Evolutionary conservation across 768 basidiomycete genomes (phyloP).

Genomic region (Pluteus cervinus): DNA sequence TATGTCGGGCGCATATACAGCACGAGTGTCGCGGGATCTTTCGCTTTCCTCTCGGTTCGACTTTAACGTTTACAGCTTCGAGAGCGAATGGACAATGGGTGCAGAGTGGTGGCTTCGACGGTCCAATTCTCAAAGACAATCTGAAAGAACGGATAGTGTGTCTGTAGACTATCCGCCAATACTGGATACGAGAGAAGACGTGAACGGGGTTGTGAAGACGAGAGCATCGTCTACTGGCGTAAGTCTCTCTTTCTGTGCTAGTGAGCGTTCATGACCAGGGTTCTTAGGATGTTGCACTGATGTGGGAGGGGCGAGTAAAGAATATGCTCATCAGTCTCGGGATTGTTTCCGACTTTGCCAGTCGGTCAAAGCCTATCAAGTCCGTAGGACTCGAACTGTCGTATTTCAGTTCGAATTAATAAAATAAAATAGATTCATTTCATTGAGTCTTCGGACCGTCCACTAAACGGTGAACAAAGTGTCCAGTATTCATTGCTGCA

Average conservation of each 20-base stretch:
- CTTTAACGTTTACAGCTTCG: conserved; percentile 95
- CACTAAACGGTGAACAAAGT: not conserved
- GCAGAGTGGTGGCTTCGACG: conserved; percentile 94
- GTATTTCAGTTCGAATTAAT: conserved; percentile 69
- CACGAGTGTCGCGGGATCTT: conserved; percentile 79
- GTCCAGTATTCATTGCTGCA: not conserved
- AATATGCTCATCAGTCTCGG: conserved; percentile 89
- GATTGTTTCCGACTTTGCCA: conserved; percentile 85
- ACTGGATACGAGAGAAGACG: conserved; percentile 31
- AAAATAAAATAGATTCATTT: not conserved
- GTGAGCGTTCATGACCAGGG: not conserved
- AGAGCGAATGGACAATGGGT: conserved; percentile 94
- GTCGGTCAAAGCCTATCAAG: conserved; percentile 79
- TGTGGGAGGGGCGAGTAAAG: conserved; percentile 91
- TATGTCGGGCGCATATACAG: conserved; percentile 85
- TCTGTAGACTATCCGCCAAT: conserved; percentile 8
- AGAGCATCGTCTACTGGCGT: conserved; percentile 88
- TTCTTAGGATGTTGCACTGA: conserved; percentile 73
- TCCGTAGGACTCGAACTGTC: conserved; percentile 90
- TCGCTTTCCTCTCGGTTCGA: conserved; percentile 88
- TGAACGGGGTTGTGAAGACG: conserved; percentile 85
- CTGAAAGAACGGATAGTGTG: conserved; percentile 11
- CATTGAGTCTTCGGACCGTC: not conserved
- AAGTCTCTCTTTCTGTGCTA: conserved; percentile 18
- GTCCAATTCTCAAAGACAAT: conserved; percentile 26